A percentile compares a stretch with the other conserved stretches of the same genome.
phyloP scores from a whole-genome alignment of 2,329 filamentous ascomycete genomes.

The Hypoxylon sp. region DNA sequence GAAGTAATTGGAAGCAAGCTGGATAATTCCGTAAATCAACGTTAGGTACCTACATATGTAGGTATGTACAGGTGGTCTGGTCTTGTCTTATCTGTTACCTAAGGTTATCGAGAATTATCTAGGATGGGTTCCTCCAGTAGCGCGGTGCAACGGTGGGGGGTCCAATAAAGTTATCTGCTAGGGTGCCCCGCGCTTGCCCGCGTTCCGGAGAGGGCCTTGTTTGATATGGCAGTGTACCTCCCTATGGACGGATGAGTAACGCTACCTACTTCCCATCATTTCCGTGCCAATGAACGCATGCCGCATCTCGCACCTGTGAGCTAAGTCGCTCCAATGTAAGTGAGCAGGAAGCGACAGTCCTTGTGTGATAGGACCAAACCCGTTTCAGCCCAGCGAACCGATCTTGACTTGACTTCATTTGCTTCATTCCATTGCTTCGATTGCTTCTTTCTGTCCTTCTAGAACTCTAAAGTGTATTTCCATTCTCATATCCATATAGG shows the following conservation, averaged over 20 bases:
- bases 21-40: conserved; percentile 3
- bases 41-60: too few relatives aligned
- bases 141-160: conserved; percentile 14
- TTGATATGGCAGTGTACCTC: too few relatives aligned
- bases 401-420: background rate
- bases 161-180: background rate
- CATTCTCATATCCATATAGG: background rate
- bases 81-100: conserved; percentile 17
- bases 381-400: conserved; percentile 3
- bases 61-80: background rate
- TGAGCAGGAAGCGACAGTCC: conserved; percentile 13
- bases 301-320: conserved; percentile 27
- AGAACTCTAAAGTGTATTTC: background rate
- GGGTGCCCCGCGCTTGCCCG: conserved; percentile 12
- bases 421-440: too few relatives aligned
- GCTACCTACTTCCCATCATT: conserved; percentile 18
- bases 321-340: conserved; percentile 21
- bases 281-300: conserved; percentile 34
- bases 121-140: conserved; percentile 1
- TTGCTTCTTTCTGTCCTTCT: background rate
- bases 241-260: conserved; percentile 3
- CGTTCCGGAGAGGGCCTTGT: conserved; percentile 16
- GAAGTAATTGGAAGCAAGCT: background rate
- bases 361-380: conserved; percentile 10
- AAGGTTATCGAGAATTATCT: conserved; percentile 5